A percentile compares a stretch with the other conserved stretches of the same genome.
These are phyloP conservation scores for Tetraselmis chui DNA, from an alignment of 139 green algal species.

Conservation along the genomic window DNA sequence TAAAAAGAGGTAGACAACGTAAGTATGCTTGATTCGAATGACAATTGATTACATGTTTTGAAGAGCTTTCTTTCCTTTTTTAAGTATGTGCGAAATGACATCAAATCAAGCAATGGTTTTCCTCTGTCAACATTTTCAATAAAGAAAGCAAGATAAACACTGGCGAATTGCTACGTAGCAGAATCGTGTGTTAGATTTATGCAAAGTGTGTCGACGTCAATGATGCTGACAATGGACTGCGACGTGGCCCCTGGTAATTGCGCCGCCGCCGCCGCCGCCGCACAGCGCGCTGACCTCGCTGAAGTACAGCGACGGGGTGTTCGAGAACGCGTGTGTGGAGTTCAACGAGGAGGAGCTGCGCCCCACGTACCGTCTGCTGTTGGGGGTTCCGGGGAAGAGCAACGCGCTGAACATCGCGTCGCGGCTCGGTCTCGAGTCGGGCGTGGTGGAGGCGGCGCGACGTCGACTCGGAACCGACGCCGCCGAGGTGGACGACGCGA, in stretches of 20 bases:
- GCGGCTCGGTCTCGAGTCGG: conserved; percentile 57
- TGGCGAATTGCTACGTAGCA: too few relatives aligned
- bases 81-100: too few relatives aligned
- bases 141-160: too few relatives aligned
- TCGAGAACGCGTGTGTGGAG: conserved; percentile 84
- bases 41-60: too few relatives aligned
- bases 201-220: too few relatives aligned
- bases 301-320: conserved; percentile 71
- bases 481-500: conserved; percentile 26
- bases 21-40: too few relatives aligned
- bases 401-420: conserved; percentile 76
- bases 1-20: too few relatives aligned
- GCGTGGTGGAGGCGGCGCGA: conserved; percentile 56
- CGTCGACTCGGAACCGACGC: conserved; percentile 37
- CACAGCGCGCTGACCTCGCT: conserved; percentile 52
- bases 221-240: conserved; percentile 8
- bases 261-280: background rate
- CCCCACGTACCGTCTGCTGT: conserved; percentile 81
- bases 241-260: too few relatives aligned
- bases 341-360: conserved; percentile 73
- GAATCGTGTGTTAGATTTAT: too few relatives aligned
- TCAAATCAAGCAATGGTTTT: too few relatives aligned
- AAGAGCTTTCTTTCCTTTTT: too few relatives aligned
- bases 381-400: conserved; percentile 72
- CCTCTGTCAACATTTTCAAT: too few relatives aligned